Percentiles rank a stretch among this genome's conserved stretches.
Evolutionary conservation across 345 rosid species (phyloP).

Genomic region (Brassica napus): DNA sequence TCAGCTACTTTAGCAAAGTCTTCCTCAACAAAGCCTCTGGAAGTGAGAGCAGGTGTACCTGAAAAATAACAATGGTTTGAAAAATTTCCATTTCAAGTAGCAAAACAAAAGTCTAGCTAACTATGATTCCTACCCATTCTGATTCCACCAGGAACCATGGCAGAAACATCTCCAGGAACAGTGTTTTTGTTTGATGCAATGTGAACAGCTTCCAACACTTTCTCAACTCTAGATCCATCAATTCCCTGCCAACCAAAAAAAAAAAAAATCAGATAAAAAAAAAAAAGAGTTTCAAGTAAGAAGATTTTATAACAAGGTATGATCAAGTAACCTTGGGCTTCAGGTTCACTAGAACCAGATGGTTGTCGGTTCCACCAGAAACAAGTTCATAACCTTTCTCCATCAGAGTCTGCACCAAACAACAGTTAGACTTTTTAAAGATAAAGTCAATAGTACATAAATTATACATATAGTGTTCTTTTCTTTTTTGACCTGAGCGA

Average conservation of each 20-base stretch:
- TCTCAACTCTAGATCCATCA: conserved; percentile 97
- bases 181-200: conserved; percentile 99
- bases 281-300: not conserved
- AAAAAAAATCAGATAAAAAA: not conserved
- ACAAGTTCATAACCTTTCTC: conserved; percentile 81
- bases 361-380: conserved; percentile 99
- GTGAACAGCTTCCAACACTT: conserved; percentile 96
- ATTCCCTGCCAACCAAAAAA: conserved; percentile 56
- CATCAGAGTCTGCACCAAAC: conserved; percentile 61
- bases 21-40: conserved; percentile 87
- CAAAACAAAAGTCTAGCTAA: not conserved
- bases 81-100: not conserved
- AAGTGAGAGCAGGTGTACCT: conserved; percentile 97
- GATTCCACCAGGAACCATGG: conserved; percentile 99
- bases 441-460: no score
- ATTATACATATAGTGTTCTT: no score
- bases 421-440: not conserved
- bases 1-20: conserved; percentile 87
- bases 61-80: conserved; percentile 11
- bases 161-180: conserved; percentile 99
- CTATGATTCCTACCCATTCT: conserved; percentile 75
- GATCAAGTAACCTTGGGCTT: conserved; percentile 69
- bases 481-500: conserved; percentile 57
- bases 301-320: not conserved
- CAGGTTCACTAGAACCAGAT: conserved; percentile 92